Evolutionary conservation across 176 grass and related monocot genomes (phyloP), one percentile per base, ranked within the genome.

Genomic region (Alloteropsis semialata): DNA sequence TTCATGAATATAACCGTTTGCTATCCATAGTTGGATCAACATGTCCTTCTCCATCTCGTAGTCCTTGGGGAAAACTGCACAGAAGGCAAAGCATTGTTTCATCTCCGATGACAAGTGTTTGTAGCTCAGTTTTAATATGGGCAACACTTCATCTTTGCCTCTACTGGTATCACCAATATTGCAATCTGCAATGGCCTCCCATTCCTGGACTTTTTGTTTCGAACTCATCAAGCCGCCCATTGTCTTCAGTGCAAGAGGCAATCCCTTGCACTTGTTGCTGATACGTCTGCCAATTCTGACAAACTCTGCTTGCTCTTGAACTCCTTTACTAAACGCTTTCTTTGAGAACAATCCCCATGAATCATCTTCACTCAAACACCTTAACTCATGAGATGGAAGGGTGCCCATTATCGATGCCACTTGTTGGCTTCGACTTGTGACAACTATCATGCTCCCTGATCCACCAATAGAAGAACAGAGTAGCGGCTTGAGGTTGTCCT

Each of bases 181-280:
- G 14, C 16, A 73, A 41, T 38, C 33, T 0, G 29, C 59, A 5
- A 88, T 30, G 27, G 15, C 21, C 10, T 5, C 0, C 89, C 89
- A 88, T 22, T 91, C 81, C 0, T 19, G 4, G 0, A 41, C 19
- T 11, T 45, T 10, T 38, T 3, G 4, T 33, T 65, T 91, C 1
- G 32, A 76, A 78, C 76, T 77, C 85, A 88, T 77, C 65, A 91
- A 46, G 2, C 74, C 60, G 39, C 76, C 69, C 5, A 91, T 50
- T 1, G 81, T 25, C n/a, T 57, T 88, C 4, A 84, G 29, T 25
- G 81, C 85, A 61, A 91, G 48, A 18, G 84, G 89, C 1, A 83
- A 3, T 3, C 89, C 88, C 5, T 10, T 66, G 34, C 87, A 89
- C 8, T 49, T 82, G 0, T 19, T 8, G 32, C 57, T 33, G 7